Conservation (phyloP, 345 rosid genomes). For the Cochlearia excelsa region DNA sequence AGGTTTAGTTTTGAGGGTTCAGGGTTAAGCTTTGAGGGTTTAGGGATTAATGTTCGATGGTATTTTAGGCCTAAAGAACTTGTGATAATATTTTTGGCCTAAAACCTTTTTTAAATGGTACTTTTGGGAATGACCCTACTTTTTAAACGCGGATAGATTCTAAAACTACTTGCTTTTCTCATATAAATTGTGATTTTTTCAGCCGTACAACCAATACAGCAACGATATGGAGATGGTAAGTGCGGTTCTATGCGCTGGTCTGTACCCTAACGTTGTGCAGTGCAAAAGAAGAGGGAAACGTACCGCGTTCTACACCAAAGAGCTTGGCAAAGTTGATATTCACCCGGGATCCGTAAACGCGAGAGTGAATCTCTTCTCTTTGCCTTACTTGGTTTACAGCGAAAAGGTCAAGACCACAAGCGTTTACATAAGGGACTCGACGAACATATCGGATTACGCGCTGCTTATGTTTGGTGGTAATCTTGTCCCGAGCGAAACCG, state of each 20-base stretch:
- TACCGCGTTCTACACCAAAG: slow-evolving; percentile 82
- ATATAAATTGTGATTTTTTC: slow-evolving; percentile 21
- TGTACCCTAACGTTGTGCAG: slow-evolving; percentile 94
- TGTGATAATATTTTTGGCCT: no score
- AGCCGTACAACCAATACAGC: slow-evolving; percentile 85
- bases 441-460: no score
- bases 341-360: slow-evolving; percentile 97
- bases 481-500: slow-evolving; percentile 63
- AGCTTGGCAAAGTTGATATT: slow-evolving; percentile 87
- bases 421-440: no score
- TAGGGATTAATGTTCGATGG: no score
- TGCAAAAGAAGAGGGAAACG: slow-evolving; percentile 98
- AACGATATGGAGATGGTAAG: slow-evolving; percentile 83
- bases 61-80: no score
- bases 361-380: slow-evolving; percentile 63
- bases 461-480: no score
- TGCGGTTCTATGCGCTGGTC: slow-evolving; percentile 90
- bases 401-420: slow-evolving; percentile 70
- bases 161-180: neutral
- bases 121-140: no score
- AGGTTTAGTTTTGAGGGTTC: no score
- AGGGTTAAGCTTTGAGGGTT: no score
- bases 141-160: neutral
- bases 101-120: no score
- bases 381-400: slow-evolving; percentile 87